Conservation (phyloP, 345 rosid species). For the Raphanus sativus region DNA sequence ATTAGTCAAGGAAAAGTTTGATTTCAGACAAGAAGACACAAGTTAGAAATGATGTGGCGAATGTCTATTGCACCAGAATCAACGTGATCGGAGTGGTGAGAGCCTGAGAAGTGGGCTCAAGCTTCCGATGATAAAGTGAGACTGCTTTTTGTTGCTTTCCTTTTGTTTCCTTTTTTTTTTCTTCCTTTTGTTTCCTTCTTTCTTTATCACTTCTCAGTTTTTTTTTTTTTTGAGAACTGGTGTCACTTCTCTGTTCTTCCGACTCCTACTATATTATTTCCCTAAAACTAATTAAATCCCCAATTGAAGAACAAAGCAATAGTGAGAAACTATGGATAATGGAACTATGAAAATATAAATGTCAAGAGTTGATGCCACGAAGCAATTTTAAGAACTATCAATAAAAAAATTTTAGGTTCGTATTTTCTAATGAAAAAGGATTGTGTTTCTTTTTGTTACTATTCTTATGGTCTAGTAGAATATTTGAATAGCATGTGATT, state of each 20-base stretch:
- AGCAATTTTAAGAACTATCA: neutral
- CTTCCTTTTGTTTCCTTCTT: neutral
- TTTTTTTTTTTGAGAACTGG: neutral
- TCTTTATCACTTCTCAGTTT: neutral
- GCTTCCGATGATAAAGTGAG: conserved; percentile 32
- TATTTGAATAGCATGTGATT: neutral
- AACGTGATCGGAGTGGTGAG: conserved; percentile 37
- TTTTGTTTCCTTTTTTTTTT: conserved; percentile 21
- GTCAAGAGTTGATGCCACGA: neutral
- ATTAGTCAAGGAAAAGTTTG: neutral
- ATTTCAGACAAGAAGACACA: neutral
- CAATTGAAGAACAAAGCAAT: neutral
- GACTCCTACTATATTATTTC: neutral
- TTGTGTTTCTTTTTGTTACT: neutral
- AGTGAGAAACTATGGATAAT: neutral
- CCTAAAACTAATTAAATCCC: neutral
- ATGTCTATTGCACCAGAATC: conserved; percentile 27
- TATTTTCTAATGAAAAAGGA: neutral
- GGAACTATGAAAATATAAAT: neutral
- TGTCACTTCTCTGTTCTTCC: neutral
- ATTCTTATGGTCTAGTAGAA: neutral
- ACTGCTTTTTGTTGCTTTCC: conserved; percentile 26
- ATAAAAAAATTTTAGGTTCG: neutral
- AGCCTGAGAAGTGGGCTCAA: conserved; percentile 21
- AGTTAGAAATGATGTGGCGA: conserved; percentile 6